Base-by-base conservation (phyloP, 345 rosid genomes). In the Psidium friedrichsthalianum region DNA sequence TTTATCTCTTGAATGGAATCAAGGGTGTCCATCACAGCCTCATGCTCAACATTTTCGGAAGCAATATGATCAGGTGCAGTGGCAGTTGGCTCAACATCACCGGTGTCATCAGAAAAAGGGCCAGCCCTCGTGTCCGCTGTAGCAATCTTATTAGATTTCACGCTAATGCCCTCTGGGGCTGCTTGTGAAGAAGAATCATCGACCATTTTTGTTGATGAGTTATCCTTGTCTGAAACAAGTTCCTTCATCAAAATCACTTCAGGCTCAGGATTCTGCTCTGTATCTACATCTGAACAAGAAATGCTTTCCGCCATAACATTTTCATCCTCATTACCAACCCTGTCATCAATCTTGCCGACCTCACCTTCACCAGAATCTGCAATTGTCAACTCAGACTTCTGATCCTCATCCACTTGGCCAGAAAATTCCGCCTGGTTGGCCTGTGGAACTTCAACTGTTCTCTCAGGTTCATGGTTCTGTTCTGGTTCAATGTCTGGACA, bases 1-100 rank as follows among this genome's bases (percentile, higher is more conserved):
- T 90, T 32, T 74, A 88, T 80, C 74, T 82, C 88, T 87, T 89
- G 90, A 88, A 61, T 85, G 76, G 88, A 81, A 86, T 86, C 90
- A 83, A 69, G 80, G 47, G 80, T 5, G 2, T 69, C 80, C 80
- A 5, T 69, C 47, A 83, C 58, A 9, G 83, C 58, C 61, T 85
- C 90, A 58, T 86, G 83, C 82, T 85, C 83, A 52, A 82, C 85
- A 86, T 83, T 85, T 13, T 87, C 54, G 13, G 86, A 89, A 51
- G 87, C 82, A 86, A 84, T 85, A 32, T 29, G 84, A 42, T 88
- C 89, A 64, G 88, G 82, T 47, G 89, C 74, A 85, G 89, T 80
- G 76, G 20, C 59, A 84, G 47, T 18, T 20, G 80, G 80, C 29
- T 53, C 27, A 27, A 29, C 61, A 8, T n/a, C 51, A 56, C 32